A percentile compares a stretch with the other conserved stretches of the same genome.
Evolutionary conservation across 164 flowering plant genomes (phyloP).

Genomic region (Akebia trifoliata): DNA sequence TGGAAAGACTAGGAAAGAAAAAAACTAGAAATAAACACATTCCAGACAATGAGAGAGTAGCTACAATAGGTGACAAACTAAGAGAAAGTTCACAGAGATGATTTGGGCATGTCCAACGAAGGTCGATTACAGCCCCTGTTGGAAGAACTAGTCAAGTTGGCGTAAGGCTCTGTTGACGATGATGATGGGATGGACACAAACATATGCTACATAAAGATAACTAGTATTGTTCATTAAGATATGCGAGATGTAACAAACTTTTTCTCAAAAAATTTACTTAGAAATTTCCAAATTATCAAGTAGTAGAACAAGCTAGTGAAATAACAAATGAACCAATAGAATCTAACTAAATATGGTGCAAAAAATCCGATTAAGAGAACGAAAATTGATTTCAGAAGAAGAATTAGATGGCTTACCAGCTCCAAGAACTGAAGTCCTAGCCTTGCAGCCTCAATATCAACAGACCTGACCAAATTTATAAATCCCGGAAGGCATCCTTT

Average conservation of each 20-base stretch:
- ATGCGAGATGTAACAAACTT: background rate
- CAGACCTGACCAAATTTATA: conserved; percentile 77
- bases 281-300: background rate
- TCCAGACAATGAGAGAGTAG: no score
- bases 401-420: conserved; percentile 51
- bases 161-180: no score
- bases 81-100: no score
- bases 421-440: conserved; percentile 93
- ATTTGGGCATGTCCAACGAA: no score
- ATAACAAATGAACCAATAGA: background rate
- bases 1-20: no score
- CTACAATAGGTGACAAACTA: no score
- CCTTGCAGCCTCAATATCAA: conserved; percentile 85
- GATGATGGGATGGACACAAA: no score
- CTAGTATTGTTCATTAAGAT: no score
- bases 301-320: background rate
- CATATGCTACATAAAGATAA: background rate
- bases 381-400: background rate
- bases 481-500: conserved; percentile 86
- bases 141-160: no score
- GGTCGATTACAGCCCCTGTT: no score
- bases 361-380: no score
- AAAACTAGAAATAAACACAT: no score
- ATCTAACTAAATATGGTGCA: background rate
- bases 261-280: background rate